Evolutionary conservation across 768 basidiomycete genomes (phyloP).

Genomic region (Macrolepiota albuminosa): DNA sequence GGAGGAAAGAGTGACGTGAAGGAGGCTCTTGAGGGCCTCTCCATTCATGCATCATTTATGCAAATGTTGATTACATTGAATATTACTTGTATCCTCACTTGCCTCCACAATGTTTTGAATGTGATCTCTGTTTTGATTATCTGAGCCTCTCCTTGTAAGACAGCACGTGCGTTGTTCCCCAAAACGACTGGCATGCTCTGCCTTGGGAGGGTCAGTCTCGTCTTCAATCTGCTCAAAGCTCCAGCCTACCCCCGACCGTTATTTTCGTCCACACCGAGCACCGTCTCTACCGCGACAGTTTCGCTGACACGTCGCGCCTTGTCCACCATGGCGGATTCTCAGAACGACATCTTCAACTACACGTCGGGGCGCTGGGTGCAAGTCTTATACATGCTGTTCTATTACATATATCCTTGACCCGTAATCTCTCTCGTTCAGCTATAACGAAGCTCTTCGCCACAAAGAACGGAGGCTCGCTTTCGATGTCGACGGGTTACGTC

Average conservation of each 20-base stretch:
- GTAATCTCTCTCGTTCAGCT: not conserved
- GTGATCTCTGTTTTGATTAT: too few species aligned
- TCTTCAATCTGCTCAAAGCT: not conserved
- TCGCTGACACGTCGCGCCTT: not conserved
- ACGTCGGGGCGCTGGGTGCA: not conserved
- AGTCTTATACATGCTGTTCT: not conserved
- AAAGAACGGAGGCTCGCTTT: not conserved
- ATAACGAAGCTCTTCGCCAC: not conserved
- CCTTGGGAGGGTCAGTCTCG: not conserved
- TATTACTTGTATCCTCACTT: too few species aligned
- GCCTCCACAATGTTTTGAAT: too few species aligned
- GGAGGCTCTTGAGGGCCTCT: too few species aligned
- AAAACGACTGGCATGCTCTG: not conserved
- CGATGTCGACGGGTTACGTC: not conserved
- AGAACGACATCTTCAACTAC: not conserved
- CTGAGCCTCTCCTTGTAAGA: too few species aligned
- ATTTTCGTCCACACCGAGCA: too few species aligned
- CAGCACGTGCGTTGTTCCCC: too few species aligned
- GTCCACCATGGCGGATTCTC: not conserved
- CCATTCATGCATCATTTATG: too few species aligned
- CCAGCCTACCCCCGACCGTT: not conserved
- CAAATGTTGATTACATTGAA: too few species aligned
- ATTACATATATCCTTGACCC: not conserved
- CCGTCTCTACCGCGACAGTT: not conserved
- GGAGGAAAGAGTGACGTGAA: too few species aligned